Evolutionary conservation across 2,329 filamentous ascomycete species (phyloP).

Genomic region (Arthrobotrys megalospora): DNA sequence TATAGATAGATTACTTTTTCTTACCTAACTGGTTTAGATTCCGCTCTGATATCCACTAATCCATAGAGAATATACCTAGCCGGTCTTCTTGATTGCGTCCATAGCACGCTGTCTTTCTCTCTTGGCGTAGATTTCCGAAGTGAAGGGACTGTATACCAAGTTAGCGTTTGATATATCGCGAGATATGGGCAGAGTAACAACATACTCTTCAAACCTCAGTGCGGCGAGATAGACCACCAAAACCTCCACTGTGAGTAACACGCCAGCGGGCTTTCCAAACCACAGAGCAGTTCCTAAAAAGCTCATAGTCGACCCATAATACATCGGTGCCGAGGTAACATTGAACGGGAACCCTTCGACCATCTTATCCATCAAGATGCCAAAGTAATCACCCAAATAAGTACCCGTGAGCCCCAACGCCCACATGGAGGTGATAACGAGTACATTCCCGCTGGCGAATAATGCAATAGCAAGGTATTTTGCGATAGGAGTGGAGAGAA

Average conservation of each 20-base stretch:
- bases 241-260: constrained; percentile 70
- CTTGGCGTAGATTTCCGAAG: constrained; percentile 91
- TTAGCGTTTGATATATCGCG: background rate
- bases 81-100: constrained; percentile 62
- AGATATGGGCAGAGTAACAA: constrained; percentile 69
- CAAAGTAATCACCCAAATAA: constrained; percentile 98
- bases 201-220: constrained; percentile 64
- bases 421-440: constrained; percentile 92
- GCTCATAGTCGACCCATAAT: constrained; percentile 91
- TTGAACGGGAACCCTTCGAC: constrained; percentile 98
- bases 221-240: constrained; percentile 63
- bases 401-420: constrained; percentile 94
- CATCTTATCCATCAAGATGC: constrained; percentile 94
- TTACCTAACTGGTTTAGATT: background rate
- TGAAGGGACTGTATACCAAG: constrained; percentile 76
- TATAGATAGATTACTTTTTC: constrained; percentile 43
- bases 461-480: constrained; percentile 79
- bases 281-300: constrained; percentile 90
- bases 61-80: constrained; percentile 41
- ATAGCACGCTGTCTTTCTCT: constrained; percentile 75
- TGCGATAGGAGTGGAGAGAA: constrained; percentile 74
- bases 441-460: constrained; percentile 81
- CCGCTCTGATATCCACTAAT: background rate
- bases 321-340: constrained; percentile 92
- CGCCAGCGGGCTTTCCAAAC: constrained; percentile 87